Conservation (phyloP, 1,284 basidiomycete species). For the Fomitopsis schrenkii region DNA sequence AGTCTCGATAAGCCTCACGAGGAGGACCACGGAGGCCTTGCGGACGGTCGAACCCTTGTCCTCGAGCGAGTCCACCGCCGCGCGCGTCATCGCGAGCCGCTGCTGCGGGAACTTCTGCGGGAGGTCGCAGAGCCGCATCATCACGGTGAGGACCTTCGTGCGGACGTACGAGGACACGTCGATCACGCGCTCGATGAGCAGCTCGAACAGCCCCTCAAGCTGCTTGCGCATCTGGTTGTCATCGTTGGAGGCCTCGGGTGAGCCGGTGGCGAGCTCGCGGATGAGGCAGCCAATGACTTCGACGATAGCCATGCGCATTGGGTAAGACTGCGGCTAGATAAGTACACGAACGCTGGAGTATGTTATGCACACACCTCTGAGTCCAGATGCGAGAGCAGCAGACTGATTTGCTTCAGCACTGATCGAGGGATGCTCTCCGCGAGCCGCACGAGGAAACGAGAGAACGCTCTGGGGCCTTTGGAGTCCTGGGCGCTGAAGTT, state of each 20-base stretch:
- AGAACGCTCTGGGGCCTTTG: constrained; percentile 86
- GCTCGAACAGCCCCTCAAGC: constrained; percentile 78
- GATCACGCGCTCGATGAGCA: constrained; percentile 83
- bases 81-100: constrained; percentile 71
- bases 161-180: constrained; percentile 93
- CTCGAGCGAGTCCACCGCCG: constrained; percentile 78
- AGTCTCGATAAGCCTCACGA: constrained; percentile 79
- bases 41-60: constrained; percentile 91
- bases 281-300: constrained; percentile 85
- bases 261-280: constrained; percentile 59
- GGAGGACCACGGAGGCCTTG: constrained; percentile 77
- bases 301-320: constrained; percentile 91
- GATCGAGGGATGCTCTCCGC: constrained; percentile 83
- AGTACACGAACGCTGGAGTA: neutral
- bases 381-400: constrained; percentile 85
- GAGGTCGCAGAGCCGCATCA: constrained; percentile 71
- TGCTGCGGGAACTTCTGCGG: constrained; percentile 87
- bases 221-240: constrained; percentile 74
- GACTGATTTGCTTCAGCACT: constrained; percentile 86
- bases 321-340: constrained; percentile 65
- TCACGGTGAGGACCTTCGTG: constrained; percentile 78
- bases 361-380: constrained; percentile 65
- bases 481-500: constrained; percentile 79
- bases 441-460: constrained; percentile 80
- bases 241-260: constrained; percentile 50